Evolutionary conservation across 169 alveolate species (phyloP).

Genomic region (Plasmodium billcollinsi): DNA sequence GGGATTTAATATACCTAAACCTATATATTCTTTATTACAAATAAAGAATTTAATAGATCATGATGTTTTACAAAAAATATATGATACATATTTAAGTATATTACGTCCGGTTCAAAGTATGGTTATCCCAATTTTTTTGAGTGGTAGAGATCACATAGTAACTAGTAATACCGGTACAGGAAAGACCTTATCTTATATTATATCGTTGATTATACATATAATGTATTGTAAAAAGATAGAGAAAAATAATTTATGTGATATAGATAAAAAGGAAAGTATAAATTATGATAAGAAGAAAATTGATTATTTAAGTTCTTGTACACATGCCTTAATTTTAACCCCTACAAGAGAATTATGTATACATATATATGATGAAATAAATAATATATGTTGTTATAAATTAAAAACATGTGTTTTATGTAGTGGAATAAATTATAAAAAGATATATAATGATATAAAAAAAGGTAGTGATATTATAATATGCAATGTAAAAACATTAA

Average conservation of each 20-base stretch:
- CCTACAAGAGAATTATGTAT: constrained; percentile 94
- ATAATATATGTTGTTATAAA: constrained; percentile 34
- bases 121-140: constrained; percentile 84
- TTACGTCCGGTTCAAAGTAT: constrained; percentile 62
- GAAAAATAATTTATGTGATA: constrained; percentile 60
- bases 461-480: constrained; percentile 56
- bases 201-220: constrained; percentile 93
- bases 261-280: constrained; percentile 2
- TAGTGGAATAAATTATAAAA: constrained; percentile 58
- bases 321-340: constrained; percentile 85
- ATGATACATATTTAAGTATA: constrained; percentile 32
- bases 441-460: constrained; percentile 55
- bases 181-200: constrained; percentile 94
- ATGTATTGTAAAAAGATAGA: constrained; percentile 84
- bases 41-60: constrained; percentile 55
- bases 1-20: constrained; percentile 73
- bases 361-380: constrained; percentile 86
- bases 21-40: constrained; percentile 63
- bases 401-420: constrained; percentile 42
- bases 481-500: constrained; percentile 69
- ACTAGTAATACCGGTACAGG: constrained; percentile 97
- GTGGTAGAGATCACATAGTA: constrained; percentile 96
- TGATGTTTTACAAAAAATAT: constrained; percentile 47
- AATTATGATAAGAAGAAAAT: background rate
- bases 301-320: background rate